These are phyloP conservation scores for Skeletonema costatum DNA, from an alignment of 108 stramenopile genomes.

Conservation along the genomic window DNA sequence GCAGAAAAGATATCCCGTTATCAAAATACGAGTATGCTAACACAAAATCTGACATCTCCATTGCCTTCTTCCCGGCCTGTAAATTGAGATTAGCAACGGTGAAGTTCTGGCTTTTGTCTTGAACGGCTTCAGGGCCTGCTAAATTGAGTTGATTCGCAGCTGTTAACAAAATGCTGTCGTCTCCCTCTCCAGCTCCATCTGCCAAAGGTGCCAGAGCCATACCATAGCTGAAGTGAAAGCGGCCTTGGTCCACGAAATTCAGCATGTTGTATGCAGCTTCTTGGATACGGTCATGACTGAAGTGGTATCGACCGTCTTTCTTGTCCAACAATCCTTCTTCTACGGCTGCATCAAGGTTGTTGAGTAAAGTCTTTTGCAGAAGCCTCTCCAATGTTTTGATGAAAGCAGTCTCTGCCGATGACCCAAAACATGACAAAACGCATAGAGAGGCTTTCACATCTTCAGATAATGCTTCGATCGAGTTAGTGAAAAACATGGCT, in stretches of 20 bases:
- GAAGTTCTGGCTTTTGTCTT: not conserved
- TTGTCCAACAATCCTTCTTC: conserved; percentile 6
- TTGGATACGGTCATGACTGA: too few relatives aligned
- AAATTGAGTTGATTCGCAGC: conserved; percentile 25
- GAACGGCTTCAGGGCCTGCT: conserved; percentile 13
- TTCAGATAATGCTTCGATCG: not conserved
- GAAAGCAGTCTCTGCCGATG: not conserved
- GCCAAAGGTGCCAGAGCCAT: conserved; percentile 5
- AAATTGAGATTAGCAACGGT: conserved; percentile 17
- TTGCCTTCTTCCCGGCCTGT: conserved; percentile 36
- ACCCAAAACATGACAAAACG: conserved; percentile 13
- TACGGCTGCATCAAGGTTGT: not conserved
- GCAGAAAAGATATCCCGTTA: conserved; percentile 25
- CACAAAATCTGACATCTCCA: conserved; percentile 21
- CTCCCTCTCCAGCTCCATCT: not conserved
- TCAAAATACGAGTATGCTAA: too few relatives aligned
- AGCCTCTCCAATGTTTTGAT: conserved; percentile 7
- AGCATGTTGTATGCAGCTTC: conserved; percentile 8
- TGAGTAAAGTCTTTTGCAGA: not conserved
- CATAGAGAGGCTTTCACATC: not conserved
- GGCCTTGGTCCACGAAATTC: not conserved
- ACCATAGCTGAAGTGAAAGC: not conserved
- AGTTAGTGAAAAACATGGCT: not conserved
- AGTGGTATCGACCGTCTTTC: not conserved
- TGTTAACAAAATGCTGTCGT: conserved; percentile 16